Base-by-base conservation (phyloP, 768 basidiomycete genomes). In the Boletus vermiculosoides region DNA sequence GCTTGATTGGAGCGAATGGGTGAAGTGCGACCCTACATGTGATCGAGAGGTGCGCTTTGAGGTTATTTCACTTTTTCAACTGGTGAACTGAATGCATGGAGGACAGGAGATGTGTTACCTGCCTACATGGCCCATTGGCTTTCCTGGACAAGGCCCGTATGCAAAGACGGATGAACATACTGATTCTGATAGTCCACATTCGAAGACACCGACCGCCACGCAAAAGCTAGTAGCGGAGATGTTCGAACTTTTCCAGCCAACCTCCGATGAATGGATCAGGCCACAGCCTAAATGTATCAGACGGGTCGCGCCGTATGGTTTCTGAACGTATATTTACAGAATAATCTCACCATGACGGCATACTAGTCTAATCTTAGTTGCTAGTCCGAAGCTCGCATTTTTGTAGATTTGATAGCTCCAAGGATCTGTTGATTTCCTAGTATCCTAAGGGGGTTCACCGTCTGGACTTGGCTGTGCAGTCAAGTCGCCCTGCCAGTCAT, bases 1-100 rank as follows among this genome's bases (percentile, higher is more conserved):
- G 82, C 63, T 84, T 1, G 81, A 78, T 52, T 83, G 82, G 81
- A 74, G 71, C 52, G 63, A 71, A 15, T 84, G 82, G 82, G 65
- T 76, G 6, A 78, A 68, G 31, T 83, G 82, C 55, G 61, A 64
- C 0, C 81, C 81, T 20, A 74, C 65, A 0, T 83, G 83, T 67
- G 62, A 63, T 3, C 70, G 69, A 44, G 77, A 79, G 70, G 81
- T 81, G 20, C 41, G 52, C 16, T 8, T 18, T 11, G 56, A 25
- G 6, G 16, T 8, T 22, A 3, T 39, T 28, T 40, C 11, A 1
- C 33, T 15, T 50, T 40, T 28, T 40, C n/a, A 22, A n/a, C 13
- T 23, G 13, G 18, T 39, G 8, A 31, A 47, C 45, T 52, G n/a
- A 23, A 45, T 28, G 25, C 11, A 40, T 12, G 15, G 36, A 39